Evolutionary conservation across 441 rosid genomes (phyloP).

Genomic region (Capsella rubella): DNA sequence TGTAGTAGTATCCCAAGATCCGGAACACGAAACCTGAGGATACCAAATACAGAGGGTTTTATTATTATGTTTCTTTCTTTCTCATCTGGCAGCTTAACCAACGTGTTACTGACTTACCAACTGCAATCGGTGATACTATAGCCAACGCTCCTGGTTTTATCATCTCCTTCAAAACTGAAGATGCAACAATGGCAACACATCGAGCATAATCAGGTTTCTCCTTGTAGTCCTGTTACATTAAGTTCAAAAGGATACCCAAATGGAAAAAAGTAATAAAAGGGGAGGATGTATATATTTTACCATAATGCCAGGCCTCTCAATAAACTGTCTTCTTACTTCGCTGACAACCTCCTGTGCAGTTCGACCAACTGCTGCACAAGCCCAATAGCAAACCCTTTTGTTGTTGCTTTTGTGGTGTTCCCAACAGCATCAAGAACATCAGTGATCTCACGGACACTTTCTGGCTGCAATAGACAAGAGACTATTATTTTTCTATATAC

Average conservation of each 20-base stretch:
- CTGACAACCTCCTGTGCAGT: slow-evolving; percentile 99
- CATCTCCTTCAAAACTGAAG: slow-evolving; percentile 96
- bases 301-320: slow-evolving; percentile 99
- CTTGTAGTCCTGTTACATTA: slow-evolving; percentile 74
- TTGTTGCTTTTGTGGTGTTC: slow-evolving; percentile 96
- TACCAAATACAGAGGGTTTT: slow-evolving; percentile 6
- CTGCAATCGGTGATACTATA: slow-evolving; percentile 74
- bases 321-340: slow-evolving; percentile 97
- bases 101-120: slow-evolving; percentile 58
- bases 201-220: slow-evolving; percentile 98
- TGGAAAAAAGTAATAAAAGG: slow-evolving; percentile 2
- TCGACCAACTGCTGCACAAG: slow-evolving; percentile 96
- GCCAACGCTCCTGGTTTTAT: slow-evolving; percentile 97
- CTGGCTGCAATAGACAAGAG: slow-evolving; percentile 68
- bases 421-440: slow-evolving; percentile 98
- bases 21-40: slow-evolving; percentile 80
- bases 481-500: slow-evolving; percentile 21
- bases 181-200: slow-evolving; percentile 95
- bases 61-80: not conserved
- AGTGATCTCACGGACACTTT: slow-evolving; percentile 96
- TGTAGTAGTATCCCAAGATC: slow-evolving; percentile 84
- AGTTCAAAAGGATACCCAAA: not conserved
- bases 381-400: slow-evolving; percentile 99
- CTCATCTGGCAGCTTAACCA: not conserved
- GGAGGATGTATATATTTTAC: slow-evolving; percentile 47